Percentiles rank a stretch among this genome's conserved stretches.
Evolutionary conservation across 2,329 filamentous ascomycete species (phyloP).

Genomic region (Monilinia fructigena): DNA sequence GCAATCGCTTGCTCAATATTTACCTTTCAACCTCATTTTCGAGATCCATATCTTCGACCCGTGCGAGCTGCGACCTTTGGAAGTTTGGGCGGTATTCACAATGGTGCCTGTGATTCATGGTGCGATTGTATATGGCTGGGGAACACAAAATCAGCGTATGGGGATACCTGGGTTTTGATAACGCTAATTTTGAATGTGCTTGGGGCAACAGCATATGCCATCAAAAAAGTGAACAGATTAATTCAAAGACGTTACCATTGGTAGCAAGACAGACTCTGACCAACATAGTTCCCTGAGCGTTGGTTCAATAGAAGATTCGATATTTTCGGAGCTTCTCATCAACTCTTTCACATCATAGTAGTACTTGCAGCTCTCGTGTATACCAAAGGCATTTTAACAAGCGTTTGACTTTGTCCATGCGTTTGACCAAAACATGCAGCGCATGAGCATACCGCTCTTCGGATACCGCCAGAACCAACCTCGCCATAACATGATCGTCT

Average conservation of each 20-base stretch:
- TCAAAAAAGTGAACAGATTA: constrained; percentile 32
- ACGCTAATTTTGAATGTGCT: constrained; percentile 44
- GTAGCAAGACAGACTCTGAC: constrained; percentile 7
- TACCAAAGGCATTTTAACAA: constrained; percentile 41
- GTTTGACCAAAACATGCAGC: constrained; percentile 11
- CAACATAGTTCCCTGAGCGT: constrained; percentile 45
- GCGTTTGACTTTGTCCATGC: constrained; percentile 42
- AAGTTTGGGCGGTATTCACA: constrained; percentile 44
- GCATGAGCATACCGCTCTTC: constrained; percentile 13
- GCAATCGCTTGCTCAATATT: constrained; percentile 43
- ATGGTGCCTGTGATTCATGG: constrained; percentile 46
- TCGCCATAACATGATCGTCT: constrained; percentile 1
- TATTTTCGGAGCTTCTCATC: constrained; percentile 49
- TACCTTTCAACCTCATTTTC: constrained; percentile 43
- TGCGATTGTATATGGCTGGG: constrained; percentile 39
- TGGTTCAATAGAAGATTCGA: constrained; percentile 48
- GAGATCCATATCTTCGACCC: constrained; percentile 43
- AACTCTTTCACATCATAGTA: constrained; percentile 50
- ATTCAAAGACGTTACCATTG: not conserved
- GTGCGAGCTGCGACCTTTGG: constrained; percentile 45
- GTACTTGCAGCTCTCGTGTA: constrained; percentile 45
- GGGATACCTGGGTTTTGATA: constrained; percentile 44
- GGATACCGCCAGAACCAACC: constrained; percentile 14
- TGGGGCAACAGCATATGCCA: constrained; percentile 44
- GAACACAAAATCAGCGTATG: constrained; percentile 43